phyloP scores from a whole-genome alignment of 73 alveolate species.

The Paramecium sonneborni region DNA sequence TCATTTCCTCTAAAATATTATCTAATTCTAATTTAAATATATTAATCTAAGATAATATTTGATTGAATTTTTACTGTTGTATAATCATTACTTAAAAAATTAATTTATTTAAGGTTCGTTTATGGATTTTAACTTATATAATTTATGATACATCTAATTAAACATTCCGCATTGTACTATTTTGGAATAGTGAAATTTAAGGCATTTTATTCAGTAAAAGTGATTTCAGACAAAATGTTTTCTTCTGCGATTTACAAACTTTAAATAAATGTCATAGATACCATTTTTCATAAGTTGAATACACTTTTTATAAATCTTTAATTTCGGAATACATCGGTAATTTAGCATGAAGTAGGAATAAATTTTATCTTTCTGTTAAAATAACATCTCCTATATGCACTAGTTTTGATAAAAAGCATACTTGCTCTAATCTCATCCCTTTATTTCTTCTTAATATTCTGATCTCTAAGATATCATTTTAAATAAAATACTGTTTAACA shows the following conservation, averaged over 20 bases:
- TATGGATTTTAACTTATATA: neutral
- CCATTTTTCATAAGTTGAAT: slow-evolving; percentile 39
- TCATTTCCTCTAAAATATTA: neutral
- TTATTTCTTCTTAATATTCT: neutral
- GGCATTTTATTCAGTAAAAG: slow-evolving; percentile 24
- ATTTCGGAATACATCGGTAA: slow-evolving; percentile 45
- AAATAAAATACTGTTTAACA: slow-evolving; percentile 9
- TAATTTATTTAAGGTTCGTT: neutral
- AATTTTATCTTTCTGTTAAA: neutral
- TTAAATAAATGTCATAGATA: neutral
- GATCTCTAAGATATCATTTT: neutral
- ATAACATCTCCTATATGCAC: slow-evolving; percentile 5
- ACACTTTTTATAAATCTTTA: slow-evolving; percentile 32
- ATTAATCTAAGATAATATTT: neutral
- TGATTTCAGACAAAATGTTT: neutral
- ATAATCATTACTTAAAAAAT: slow-evolving; percentile 20
- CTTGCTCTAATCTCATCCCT: neutral
- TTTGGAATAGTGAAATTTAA: slow-evolving; percentile 20
- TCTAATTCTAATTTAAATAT: slow-evolving; percentile 21
- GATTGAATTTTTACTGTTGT: neutral
- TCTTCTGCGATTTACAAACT: neutral
- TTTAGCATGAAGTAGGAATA: neutral
- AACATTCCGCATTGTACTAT: slow-evolving; percentile 26
- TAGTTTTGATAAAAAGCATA: neutral
- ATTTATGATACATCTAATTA: neutral